Base-by-base conservation (phyloP, 129 eudicot species). In the Escallonia rubra region DNA sequence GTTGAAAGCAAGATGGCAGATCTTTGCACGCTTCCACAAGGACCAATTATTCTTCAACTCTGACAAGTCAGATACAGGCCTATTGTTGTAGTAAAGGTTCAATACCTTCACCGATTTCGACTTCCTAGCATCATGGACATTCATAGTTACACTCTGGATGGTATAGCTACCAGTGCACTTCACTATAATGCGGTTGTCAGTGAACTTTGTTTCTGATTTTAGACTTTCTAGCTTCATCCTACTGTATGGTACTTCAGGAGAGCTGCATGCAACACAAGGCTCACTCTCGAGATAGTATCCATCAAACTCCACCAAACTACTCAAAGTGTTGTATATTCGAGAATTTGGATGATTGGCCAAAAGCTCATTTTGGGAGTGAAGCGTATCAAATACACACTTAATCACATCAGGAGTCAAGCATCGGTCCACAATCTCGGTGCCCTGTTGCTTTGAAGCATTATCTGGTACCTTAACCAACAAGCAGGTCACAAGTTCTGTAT, bases 181-280 rank as follows among this genome's bases (percentile, higher is more conserved):
- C 74, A 94, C 99, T 71, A 94, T 94, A 57, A 94, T 94, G 70
- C 97, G 99, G 67, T 90, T 94, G 65, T 94, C 99, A 1, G 99
- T 94, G 83, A 89, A 94, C 64, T 94, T 94, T 49, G 96, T 94
- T 68, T 90, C 99, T 34, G 99, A 94, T 66, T 90, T 94, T 72
- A 94, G 66, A 77, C 86, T 90, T 81, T 94, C 99, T 41, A 94
- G 86, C 81, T 94, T 94, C 97, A 90, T 94, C 78, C 94, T 84
- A 70, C 85, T 90, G 72, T 85, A 94, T 13, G 99, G 96, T 65
- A 94, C 90, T 81, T 90, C 99, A 8, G 99, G 99, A n/a, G 97
- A 90, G 83, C 99, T 94, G 71, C 99, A 94, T 72, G 99, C 92
- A 72, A 94, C 99, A 87, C 99, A 94, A 66, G 99, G 99, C 81